These are phyloP conservation scores for Fusarium longipes DNA, from an alignment of 2,329 filamentous ascomycete species.

Conservation along the genomic window DNA sequence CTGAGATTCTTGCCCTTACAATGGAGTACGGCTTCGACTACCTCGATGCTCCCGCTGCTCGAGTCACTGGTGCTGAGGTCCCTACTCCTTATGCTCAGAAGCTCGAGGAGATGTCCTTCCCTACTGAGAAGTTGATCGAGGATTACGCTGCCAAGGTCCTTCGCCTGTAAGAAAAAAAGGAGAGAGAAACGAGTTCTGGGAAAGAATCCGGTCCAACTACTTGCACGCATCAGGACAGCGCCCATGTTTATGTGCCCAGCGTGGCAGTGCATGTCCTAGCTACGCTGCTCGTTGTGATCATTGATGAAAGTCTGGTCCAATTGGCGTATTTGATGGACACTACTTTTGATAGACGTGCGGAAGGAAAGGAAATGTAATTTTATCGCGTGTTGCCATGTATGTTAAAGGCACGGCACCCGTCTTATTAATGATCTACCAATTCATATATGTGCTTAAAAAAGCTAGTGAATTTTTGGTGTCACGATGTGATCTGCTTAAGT, in stretches of 20 bases:
- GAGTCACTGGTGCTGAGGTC: constrained; percentile 96
- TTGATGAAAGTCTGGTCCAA: constrained; percentile 39
- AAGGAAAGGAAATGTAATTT: constrained; percentile 55
- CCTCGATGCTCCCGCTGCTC: constrained; percentile 90
- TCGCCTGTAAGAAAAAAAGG: constrained; percentile 68
- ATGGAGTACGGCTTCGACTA: constrained; percentile 99
- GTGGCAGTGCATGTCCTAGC: constrained; percentile 30
- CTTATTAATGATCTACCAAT: constrained; percentile 50
- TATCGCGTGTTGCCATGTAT: constrained; percentile 56
- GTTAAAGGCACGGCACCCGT: constrained; percentile 47
- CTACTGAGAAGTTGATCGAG: constrained; percentile 87
- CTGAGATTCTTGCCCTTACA: constrained; percentile 91
- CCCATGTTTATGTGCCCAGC: constrained; percentile 18
- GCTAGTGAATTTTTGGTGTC: background rate
- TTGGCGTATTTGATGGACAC: constrained; percentile 44
- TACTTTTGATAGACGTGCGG: constrained; percentile 52
- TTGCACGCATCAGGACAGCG: constrained; percentile 19
- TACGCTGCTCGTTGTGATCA: constrained; percentile 29
- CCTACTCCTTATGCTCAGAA: constrained; percentile 94
- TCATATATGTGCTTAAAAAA: constrained; percentile 21
- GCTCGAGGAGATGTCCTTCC: constrained; percentile 96
- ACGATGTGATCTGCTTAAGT: background rate
- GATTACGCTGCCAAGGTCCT: constrained; percentile 91
- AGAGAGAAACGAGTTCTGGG: constrained; percentile 17
- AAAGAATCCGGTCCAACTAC: constrained; percentile 27